Evolutionary conservation across 139 green algal species (phyloP).

Genomic region (Trebouxia sp.): DNA sequence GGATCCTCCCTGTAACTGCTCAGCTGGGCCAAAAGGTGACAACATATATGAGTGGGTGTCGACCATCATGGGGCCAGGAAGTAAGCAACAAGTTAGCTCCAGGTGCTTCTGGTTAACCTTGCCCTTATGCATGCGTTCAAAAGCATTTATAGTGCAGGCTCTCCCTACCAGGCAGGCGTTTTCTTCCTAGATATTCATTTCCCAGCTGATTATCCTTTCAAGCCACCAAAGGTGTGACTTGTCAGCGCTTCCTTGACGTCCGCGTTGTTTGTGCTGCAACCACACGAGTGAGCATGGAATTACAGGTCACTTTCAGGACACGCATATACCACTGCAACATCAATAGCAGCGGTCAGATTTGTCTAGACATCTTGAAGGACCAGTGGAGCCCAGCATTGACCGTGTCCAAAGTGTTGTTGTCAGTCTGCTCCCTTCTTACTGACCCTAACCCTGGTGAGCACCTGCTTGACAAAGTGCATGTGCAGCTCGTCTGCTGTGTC

Average conservation of each 20-base stretch:
- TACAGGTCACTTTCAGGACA: constrained; percentile 79
- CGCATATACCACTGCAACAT: constrained; percentile 97
- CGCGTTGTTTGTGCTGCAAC: background rate
- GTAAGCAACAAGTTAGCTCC: constrained; percentile 38
- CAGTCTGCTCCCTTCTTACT: constrained; percentile 92
- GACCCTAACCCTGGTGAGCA: constrained; percentile 89
- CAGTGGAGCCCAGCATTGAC: constrained; percentile 92
- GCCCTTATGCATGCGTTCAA: background rate
- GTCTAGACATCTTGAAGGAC: constrained; percentile 92
- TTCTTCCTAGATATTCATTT: constrained; percentile 98
- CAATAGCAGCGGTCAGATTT: constrained; percentile 85
- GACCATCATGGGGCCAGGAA: constrained; percentile 89
- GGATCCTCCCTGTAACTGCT: constrained; percentile 92
- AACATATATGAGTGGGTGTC: constrained; percentile 98
- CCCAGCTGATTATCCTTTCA: constrained; percentile 95
- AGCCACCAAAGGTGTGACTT: constrained; percentile 82
- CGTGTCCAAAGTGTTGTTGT: constrained; percentile 86
- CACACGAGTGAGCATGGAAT: too few relatives aligned
- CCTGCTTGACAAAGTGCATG: too few relatives aligned
- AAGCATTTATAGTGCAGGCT: constrained; percentile 58
- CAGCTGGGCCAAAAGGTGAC: constrained; percentile 95
- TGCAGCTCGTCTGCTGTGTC: too few relatives aligned
- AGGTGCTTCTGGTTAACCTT: background rate
- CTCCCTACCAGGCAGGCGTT: constrained; percentile 86
- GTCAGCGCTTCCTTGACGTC: background rate